Evolutionary conservation across 176 grass and related monocot genomes (phyloP), one percentile per base, ranked within the genome.

Genomic region (Aechmea fasciata): DNA sequence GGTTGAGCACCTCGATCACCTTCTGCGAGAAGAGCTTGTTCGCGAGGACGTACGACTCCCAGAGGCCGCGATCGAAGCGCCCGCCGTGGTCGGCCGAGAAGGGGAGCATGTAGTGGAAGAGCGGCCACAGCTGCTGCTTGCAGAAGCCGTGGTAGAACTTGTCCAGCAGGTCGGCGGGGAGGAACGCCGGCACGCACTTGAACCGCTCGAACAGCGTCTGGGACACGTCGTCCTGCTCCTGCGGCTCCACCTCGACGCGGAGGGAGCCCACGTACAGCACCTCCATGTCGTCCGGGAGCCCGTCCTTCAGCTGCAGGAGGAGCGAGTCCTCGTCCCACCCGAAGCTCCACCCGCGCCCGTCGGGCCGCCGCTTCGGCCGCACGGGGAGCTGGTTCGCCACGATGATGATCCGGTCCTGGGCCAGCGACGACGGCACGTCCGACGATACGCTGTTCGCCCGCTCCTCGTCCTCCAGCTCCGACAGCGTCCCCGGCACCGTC

Each of bases 71-170:
- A 68, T 99, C 95, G 63, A 99, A 99, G 19, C 82, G 87, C 19
- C 84, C 87, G 11, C 83, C 77, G 63, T 80, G 67, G 13, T 85
- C 77, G 51, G 72, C 72, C 47, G 88, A 85, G 64, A 99, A 90
- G 1, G 95, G 95, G 47, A 99, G 84, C 90, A 99, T 99, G 84
- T 99, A 94, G 75, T 99, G 95, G 64, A 99, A 99, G 25, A 99
- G 90, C 17, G 95, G 90, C 95, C 95, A 99, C 2, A 99, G 89
- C 1, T 81, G 73, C 62, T 84, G 87, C 72, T 99, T 99, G 80
- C 95, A 99, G 78, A 94, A 99, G 6, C 84, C 69, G 52, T 99
- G 89, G 77, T 99, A 99, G 74, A 87, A 99, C 2, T 78, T 78
- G 11, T 92, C 94, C 57, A 73, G 70, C 72, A 93, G 65, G 68